Evolutionary conservation across 2,329 filamentous ascomycete species (phyloP), one percentile per base, ranked within the genome.

Genomic region (Aphanocladium album): DNA sequence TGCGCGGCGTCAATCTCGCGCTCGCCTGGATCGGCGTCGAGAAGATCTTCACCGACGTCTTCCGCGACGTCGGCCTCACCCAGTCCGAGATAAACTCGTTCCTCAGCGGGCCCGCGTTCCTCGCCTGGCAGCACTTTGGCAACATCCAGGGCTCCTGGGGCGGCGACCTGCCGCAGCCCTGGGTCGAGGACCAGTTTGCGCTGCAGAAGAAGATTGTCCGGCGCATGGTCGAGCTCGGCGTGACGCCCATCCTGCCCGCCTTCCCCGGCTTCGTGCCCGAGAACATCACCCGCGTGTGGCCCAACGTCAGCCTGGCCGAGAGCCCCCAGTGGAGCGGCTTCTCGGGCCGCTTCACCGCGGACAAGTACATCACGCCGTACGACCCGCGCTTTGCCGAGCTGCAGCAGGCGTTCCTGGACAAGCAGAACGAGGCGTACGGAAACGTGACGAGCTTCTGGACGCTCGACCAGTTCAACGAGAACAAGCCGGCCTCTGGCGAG

Each of bases 401-500:
- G 7, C 80, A 83, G 64, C 71, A 72, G 39, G 74, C 70, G 19
- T 80, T 81, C 57, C 74, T 83, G 17, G 57, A 63, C 5, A 80
- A 80, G 62, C 80, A 82, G 65, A 71, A 71, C 8, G 70, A 70
- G 5, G 74, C 73, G 8, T 81, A 79, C 64, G 80, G 80, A 2
- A 78, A 81, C 61, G 72, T 82, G 43, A 78, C 75, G 5, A 70
- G 73, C 49, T 73, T 81, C 60, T 83, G 80, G 64, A 80, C 80
- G 0, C 72, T 82, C 8, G 80, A 82, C 62, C 80, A 82, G 64
- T 82, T 79, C 68, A 82, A 82, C 60, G 80, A 83, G 67, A 80
- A 81, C 61, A 67, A 75, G 27, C 79, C 80, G 0, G 74, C 69
- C 51, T 80, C 77, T 1, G 76, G 77, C 6, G 76, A 80, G 54